Evolutionary conservation across 306 rosid genomes (phyloP), one percentile per base, ranked within the genome.

Genomic region (Casuarina glauca): DNA sequence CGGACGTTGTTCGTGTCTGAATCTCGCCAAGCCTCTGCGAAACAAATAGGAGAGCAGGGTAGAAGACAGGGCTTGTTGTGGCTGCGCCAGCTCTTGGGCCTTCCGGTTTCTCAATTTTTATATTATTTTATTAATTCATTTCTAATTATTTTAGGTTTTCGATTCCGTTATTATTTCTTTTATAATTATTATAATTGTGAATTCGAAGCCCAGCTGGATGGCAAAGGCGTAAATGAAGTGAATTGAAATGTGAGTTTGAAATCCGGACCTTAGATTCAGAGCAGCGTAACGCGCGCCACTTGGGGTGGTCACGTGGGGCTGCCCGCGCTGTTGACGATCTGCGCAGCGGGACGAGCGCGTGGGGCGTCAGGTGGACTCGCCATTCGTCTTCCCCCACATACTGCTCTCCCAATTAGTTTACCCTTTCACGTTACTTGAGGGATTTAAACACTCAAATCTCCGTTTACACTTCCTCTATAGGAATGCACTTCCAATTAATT

Each of bases 191-290:
- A 26, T 26, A 26, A 26, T 26, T 26, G 32, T 26, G 32, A 26
- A 26, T 26, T 26, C 32, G 9, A n/a, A 55, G 62, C 62, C 36
- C 62, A 55, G 19, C 10, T 3, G 13, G 6, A 55, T n/a, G 19
- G 32, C 0, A 48, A 2, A 13, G 13, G 62, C 8, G 36, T 55
- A 4, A 55, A 32, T 17, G 39, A 51, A 76, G 17, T 17, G 20
- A 35, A 77, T 7, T 68, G n/a, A 32, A 76, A 68, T 13, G 55
- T 68, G 38, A 10, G 50, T 8, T 76, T 67, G 17, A 39, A 55
- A 48, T 69, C 58, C 50, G 32, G 26, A 10, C 1, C 45, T 15
- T 17, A 39, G 79, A 51, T 76, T 51, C 35, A 16, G 64, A 66
- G 4, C 38, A 1, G 50, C 19, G 19, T 19, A 12, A 50, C 26